Percentiles rank a stretch among this genome's conserved stretches.
Conservation (phyloP, 2,329 filamentous ascomycete species). For the Venturia oleaginea region DNA sequence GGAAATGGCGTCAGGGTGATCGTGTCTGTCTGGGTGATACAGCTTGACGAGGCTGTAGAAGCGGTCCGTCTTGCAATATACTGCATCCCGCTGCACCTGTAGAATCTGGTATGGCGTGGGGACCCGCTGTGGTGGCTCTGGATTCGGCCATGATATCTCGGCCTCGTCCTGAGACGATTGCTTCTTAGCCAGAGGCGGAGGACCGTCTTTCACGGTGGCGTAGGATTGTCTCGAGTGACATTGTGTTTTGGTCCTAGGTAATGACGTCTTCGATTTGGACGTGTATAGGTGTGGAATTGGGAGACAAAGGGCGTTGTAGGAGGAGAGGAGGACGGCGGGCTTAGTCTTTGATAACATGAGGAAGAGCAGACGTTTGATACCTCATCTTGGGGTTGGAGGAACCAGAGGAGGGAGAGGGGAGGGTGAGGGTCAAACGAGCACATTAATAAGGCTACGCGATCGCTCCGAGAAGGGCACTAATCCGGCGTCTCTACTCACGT, state of each 20-base stretch:
- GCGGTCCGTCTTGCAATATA: constrained; percentile 67
- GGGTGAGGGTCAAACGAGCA: neutral
- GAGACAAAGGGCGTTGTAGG: constrained; percentile 20
- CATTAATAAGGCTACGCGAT: neutral
- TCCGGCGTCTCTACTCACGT: neutral
- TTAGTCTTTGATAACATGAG: constrained; percentile 30
- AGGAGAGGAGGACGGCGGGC: constrained; percentile 23
- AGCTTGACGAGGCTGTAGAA: constrained; percentile 92
- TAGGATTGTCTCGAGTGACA: constrained; percentile 17
- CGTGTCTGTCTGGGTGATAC: constrained; percentile 76
- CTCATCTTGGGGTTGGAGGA: constrained; percentile 7
- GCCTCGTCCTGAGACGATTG: neutral
- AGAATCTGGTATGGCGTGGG: constrained; percentile 92
- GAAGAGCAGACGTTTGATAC: neutral
- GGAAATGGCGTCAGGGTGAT: constrained; percentile 30
- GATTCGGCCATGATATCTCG: neutral
- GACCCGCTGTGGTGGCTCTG: constrained; percentile 7
- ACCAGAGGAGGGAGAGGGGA: no score
- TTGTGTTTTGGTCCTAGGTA: constrained; percentile 22
- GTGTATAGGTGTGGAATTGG: constrained; percentile 18
- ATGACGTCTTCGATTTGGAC: constrained; percentile 31
- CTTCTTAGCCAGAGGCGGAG: neutral
- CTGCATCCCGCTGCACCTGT: constrained; percentile 47
- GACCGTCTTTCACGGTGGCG: constrained; percentile 24
- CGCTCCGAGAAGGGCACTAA: neutral